phyloP scores from a whole-genome alignment of 176 grass and related monocot genomes.

The Miscanthus lutarioriparius region DNA sequence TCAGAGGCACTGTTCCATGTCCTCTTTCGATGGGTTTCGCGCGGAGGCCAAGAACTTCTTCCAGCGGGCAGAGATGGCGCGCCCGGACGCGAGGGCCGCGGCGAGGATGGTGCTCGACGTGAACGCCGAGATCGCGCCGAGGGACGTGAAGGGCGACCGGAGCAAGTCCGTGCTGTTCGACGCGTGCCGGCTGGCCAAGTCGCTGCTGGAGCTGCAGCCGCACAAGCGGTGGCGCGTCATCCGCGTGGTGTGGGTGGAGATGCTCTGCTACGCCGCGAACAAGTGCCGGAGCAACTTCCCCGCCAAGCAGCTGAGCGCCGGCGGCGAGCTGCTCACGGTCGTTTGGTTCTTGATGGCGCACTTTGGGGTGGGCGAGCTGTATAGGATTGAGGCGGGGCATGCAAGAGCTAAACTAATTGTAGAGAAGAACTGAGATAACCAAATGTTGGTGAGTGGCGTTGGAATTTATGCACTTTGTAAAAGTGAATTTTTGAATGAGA shows the following conservation, averaged over 20 bases:
- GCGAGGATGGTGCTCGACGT: conserved; percentile 41
- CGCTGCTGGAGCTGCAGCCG: conserved; percentile 36
- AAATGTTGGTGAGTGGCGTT: background rate
- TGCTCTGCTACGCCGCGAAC: conserved; percentile 63
- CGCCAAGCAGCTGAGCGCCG: conserved; percentile 63
- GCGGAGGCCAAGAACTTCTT: conserved; percentile 57
- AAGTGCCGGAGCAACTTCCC: conserved; percentile 65
- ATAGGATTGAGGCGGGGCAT: conserved; percentile 52
- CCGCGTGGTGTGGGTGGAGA: conserved; percentile 62
- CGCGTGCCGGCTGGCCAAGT: conserved; percentile 42
- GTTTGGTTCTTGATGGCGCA: conserved; percentile 65
- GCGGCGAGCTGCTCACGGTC: conserved; percentile 66
- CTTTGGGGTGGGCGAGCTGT: conserved; percentile 45
- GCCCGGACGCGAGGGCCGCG: background rate
- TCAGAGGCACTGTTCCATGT: background rate
- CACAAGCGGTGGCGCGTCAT: conserved; percentile 54
- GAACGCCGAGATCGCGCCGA: conserved; percentile 49
- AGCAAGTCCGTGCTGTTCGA: conserved; percentile 67
- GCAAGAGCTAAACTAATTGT: conserved; percentile 51
- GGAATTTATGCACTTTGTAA: too few species aligned
- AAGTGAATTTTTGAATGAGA: background rate
- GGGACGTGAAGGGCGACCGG: conserved; percentile 51
- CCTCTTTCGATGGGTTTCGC: background rate
- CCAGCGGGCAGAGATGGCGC: background rate
- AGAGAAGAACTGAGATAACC: conserved; percentile 33